These are phyloP conservation scores for Cinnamomum micranthum DNA, from an alignment of 164 flowering plant species.

Conservation along the genomic window DNA sequence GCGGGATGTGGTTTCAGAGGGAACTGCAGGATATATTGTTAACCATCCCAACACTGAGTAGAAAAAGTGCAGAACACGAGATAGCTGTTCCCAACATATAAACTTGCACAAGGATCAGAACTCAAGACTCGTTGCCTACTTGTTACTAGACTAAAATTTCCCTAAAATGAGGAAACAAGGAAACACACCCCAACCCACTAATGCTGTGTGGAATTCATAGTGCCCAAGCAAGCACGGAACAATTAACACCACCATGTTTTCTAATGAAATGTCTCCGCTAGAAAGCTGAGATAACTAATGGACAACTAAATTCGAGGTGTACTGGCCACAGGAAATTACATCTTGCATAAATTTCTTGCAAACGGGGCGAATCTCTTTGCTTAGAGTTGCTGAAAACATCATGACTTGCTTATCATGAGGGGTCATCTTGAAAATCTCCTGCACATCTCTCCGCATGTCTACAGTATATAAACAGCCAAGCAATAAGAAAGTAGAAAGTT, in stretches of 20 bases:
- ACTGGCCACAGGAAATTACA: slow-evolving; percentile 85
- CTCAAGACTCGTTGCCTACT: no score
- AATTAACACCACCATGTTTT: slow-evolving; percentile 14
- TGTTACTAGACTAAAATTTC: no score
- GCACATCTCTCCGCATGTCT: slow-evolving; percentile 99
- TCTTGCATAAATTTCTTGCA: slow-evolving; percentile 99
- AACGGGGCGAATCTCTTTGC: slow-evolving; percentile 99
- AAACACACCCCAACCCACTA: not conserved
- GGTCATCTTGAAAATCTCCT: slow-evolving; percentile 96
- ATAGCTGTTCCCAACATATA: not conserved
- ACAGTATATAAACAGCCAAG: slow-evolving; percentile 10
- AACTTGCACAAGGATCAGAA: no score
- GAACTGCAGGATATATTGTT: not conserved
- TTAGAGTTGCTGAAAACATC: slow-evolving; percentile 99
- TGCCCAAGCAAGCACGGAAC: not conserved
- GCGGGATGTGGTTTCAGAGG: not conserved
- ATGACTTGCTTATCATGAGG: slow-evolving; percentile 99
- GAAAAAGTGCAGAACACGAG: not conserved
- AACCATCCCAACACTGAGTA: not conserved
- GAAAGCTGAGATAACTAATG: slow-evolving; percentile 34
- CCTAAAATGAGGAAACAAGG: not conserved
- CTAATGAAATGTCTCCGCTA: slow-evolving; percentile 12
- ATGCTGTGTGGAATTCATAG: slow-evolving; percentile 4
- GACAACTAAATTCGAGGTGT: slow-evolving; percentile 40
- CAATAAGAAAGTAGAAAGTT: not conserved